These are phyloP conservation scores for Suillus luteus DNA, from an alignment of 768 basidiomycete species.

Conservation along the genomic window DNA sequence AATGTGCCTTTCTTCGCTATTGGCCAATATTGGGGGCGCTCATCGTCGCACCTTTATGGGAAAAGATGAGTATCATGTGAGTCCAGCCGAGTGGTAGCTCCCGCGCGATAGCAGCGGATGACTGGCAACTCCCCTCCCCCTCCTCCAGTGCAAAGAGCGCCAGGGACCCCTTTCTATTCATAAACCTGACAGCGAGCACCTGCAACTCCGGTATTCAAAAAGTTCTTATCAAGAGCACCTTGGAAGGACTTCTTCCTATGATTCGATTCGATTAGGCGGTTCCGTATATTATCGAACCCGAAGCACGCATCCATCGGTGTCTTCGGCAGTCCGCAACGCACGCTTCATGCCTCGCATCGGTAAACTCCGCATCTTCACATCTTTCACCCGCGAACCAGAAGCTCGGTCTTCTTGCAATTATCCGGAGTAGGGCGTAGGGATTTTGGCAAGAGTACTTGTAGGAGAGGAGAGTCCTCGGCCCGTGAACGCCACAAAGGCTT, in stretches of 20 bases:
- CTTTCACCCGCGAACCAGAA: constrained; percentile 1
- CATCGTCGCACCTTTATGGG: background rate
- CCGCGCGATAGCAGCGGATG: background rate
- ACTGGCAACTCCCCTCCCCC: background rate
- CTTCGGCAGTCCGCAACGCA: background rate
- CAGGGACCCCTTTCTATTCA: constrained; percentile 5
- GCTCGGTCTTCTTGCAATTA: background rate
- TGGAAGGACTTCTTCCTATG: background rate
- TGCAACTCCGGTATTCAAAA: constrained; percentile 1
- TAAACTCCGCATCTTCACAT: constrained; percentile 5
- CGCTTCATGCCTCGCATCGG: background rate
- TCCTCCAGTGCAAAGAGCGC: too few relatives aligned
- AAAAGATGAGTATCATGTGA: background rate
- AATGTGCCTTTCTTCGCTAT: background rate
- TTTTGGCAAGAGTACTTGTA: too few relatives aligned
- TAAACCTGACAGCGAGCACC: background rate
- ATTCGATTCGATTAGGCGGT: background rate
- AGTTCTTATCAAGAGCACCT: background rate
- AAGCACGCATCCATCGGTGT: background rate
- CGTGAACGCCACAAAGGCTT: constrained; percentile 10
- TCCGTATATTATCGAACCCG: constrained; percentile 1
- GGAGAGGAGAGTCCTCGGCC: background rate
- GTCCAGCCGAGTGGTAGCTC: background rate
- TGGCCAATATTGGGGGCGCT: background rate
- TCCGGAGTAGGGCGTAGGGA: constrained; percentile 4